phyloP scores from a whole-genome alignment of 345 rosid genomes.

The Atalantia buxifolia region DNA sequence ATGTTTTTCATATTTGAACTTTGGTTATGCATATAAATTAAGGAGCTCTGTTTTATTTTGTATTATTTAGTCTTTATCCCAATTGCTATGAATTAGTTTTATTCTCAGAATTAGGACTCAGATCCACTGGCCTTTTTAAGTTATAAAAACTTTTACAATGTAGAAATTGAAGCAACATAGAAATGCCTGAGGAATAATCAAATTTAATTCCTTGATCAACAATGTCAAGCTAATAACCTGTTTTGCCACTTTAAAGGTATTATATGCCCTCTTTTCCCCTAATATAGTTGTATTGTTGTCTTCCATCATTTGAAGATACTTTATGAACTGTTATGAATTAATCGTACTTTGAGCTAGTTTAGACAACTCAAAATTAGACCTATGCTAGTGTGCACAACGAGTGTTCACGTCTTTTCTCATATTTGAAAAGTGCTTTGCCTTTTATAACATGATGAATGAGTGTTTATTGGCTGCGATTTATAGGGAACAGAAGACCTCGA shows the following conservation, averaged over 20 bases:
- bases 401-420: neutral
- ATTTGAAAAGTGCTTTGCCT: neutral
- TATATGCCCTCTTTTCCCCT: neutral
- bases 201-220: neutral
- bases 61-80: neutral
- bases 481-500: slow-evolving; percentile 46
- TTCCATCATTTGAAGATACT: neutral
- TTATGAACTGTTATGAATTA: neutral
- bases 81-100: neutral
- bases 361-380: neutral
- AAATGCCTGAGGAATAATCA: neutral
- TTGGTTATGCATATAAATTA: neutral
- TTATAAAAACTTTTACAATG: neutral
- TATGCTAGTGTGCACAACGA: neutral
- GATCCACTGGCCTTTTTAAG: neutral
- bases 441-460: neutral
- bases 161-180: neutral
- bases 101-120: neutral
- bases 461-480: slow-evolving; percentile 9
- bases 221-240: neutral
- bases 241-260: neutral
- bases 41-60: neutral
- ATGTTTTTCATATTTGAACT: neutral
- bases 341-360: neutral
- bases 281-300: neutral